Evolutionary conservation across 306 rosid species (phyloP).

Genomic region (Vicia faba): DNA sequence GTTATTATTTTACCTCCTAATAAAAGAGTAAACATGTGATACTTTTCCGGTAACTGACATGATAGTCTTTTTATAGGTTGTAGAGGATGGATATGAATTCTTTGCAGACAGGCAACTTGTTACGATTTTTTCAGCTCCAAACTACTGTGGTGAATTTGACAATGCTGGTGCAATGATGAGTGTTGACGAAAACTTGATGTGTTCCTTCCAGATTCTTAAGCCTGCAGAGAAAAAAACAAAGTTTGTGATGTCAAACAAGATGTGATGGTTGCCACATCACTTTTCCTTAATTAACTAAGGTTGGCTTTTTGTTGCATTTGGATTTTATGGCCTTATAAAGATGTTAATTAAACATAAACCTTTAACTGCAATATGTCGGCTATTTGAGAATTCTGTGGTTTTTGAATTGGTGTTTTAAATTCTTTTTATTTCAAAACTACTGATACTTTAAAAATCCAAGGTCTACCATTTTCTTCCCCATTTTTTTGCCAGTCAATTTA

Average conservation of each 20-base stretch:
- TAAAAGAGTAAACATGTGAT: constrained; percentile 3
- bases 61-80: constrained; percentile 57
- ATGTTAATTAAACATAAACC: constrained; percentile 18
- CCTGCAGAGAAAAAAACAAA: constrained; percentile 77
- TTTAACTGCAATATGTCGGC: neutral
- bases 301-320: constrained; percentile 37
- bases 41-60: constrained; percentile 37
- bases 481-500: neutral
- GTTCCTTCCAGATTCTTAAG: constrained; percentile 93
- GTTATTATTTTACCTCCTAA: constrained; percentile 6
- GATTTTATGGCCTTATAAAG: constrained; percentile 11
- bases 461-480: neutral
- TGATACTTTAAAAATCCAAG: neutral
- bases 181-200: constrained; percentile 83
- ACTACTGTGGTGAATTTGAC: constrained; percentile 91
- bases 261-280: constrained; percentile 46
- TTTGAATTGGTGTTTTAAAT: neutral
- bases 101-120: constrained; percentile 90
- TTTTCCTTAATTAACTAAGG: constrained; percentile 48
- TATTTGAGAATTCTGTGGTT: constrained; percentile 21
- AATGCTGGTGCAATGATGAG: constrained; percentile 98
- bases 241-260: constrained; percentile 59
- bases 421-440: neutral
- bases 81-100: constrained; percentile 94
- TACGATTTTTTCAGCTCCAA: constrained; percentile 87